Percentiles rank a stretch among this genome's conserved stretches.
Conservation (phyloP, 306 rosid genomes). For the Acacia confusa region DNA sequence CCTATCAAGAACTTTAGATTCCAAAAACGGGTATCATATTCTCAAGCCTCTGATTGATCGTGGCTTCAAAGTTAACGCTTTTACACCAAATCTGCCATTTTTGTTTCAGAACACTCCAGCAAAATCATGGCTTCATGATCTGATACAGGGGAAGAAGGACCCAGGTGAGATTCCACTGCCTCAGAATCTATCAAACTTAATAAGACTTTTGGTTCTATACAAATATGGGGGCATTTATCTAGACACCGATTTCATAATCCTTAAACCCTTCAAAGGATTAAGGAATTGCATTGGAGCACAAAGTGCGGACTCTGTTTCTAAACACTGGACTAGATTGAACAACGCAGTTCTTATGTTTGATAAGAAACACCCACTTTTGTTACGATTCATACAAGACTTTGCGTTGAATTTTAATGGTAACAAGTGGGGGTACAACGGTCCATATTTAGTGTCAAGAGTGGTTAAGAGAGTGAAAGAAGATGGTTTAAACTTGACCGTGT, state of each 20-base stretch:
- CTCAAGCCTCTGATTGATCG: constrained; percentile 62
- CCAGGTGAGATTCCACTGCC: constrained; percentile 83
- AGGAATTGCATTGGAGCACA: constrained; percentile 81
- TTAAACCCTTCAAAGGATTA: constrained; percentile 52
- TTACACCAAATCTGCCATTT: constrained; percentile 64
- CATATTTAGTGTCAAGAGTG: constrained; percentile 82
- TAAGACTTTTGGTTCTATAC: constrained; percentile 66
- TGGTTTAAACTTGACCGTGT: constrained; percentile 45
- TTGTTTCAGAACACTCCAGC: constrained; percentile 65
- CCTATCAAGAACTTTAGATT: constrained; percentile 64
- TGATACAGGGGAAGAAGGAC: constrained; percentile 64
- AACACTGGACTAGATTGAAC: constrained; percentile 74
- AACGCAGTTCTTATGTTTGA: constrained; percentile 82
- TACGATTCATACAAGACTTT: constrained; percentile 67
- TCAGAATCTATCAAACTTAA: constrained; percentile 74
- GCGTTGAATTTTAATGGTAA: constrained; percentile 72
- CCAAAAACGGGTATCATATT: constrained; percentile 43
- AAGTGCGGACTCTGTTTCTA: constrained; percentile 40
- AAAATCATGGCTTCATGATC: constrained; percentile 54
- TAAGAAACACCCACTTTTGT: constrained; percentile 73
- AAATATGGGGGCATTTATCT: constrained; percentile 78
- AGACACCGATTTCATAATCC: constrained; percentile 67
- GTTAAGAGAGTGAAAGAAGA: constrained; percentile 40
- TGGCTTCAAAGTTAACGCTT: constrained; percentile 58
- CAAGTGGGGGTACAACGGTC: constrained; percentile 88